Conservation (phyloP, 495 filamentous ascomycete genomes). For the Aspergillus incahuasiensis region DNA sequence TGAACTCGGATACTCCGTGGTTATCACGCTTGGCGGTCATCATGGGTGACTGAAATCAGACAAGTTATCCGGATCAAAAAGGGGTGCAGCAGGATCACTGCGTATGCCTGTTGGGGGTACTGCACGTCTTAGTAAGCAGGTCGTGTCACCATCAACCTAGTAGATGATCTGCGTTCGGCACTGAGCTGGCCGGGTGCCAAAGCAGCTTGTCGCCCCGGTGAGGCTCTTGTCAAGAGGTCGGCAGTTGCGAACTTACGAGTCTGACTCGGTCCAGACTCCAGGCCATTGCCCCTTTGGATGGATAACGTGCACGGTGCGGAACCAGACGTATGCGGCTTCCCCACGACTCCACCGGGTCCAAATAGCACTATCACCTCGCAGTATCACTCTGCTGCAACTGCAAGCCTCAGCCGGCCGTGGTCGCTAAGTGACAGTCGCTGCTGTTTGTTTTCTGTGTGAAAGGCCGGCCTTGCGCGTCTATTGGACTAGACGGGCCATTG, state of each 20-base stretch:
- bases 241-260: neutral
- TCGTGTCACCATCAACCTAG: neutral
- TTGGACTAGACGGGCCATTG: neutral
- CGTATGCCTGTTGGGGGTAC: too few relatives aligned
- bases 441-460: neutral
- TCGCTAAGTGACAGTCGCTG: neutral
- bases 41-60: too few relatives aligned
- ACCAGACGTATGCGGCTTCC: conserved; percentile 1
- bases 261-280: neutral
- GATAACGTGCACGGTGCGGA: conserved; percentile 3
- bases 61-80: too few relatives aligned
- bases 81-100: too few relatives aligned
- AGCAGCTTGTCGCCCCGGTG: neutral
- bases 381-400: neutral
- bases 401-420: neutral
- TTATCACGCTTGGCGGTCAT: too few relatives aligned
- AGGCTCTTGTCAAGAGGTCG: conserved; percentile 1
- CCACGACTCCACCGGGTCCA: conserved; percentile 2
- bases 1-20: too few relatives aligned
- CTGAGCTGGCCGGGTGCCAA: neutral
- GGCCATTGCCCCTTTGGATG: neutral
- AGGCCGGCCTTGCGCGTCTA: neutral
- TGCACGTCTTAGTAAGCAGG: neutral
- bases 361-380: too few relatives aligned
- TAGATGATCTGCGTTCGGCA: neutral